Evolutionary conservation across 306 rosid genomes (phyloP).

Genomic region (Prunus fruticosa): DNA sequence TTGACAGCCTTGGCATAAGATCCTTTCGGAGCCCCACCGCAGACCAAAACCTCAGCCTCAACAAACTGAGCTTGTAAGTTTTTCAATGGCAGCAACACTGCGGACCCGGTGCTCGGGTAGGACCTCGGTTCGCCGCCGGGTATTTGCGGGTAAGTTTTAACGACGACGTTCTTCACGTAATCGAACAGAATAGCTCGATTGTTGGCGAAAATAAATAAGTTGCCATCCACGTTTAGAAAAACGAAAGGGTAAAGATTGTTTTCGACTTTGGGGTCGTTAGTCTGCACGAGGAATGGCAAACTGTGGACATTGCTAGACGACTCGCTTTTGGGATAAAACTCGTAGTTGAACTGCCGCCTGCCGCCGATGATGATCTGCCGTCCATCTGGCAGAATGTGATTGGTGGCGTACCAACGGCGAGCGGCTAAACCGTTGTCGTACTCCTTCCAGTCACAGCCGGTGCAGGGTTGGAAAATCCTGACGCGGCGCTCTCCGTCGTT

Average conservation of each 20-base stretch:
- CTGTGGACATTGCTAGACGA: neutral
- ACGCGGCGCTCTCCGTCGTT: conserved; percentile 45
- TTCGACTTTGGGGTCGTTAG: conserved; percentile 32
- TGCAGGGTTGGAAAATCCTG: conserved; percentile 39
- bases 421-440: conserved; percentile 7
- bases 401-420: conserved; percentile 57
- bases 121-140: conserved; percentile 63
- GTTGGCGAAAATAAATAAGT: conserved; percentile 60
- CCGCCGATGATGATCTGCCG: conserved; percentile 61
- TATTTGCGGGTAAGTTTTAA: conserved; percentile 43
- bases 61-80: conserved; percentile 4
- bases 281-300: conserved; percentile 42
- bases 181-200: conserved; percentile 50
- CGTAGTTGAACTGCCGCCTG: conserved; percentile 45
- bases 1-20: neutral
- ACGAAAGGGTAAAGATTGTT: conserved; percentile 69
- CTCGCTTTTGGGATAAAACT: conserved; percentile 42
- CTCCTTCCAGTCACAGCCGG: conserved; percentile 50
- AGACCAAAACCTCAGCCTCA: conserved; percentile 61
- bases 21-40: conserved; percentile 73
- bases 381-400: conserved; percentile 56
- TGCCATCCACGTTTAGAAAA: conserved; percentile 55
- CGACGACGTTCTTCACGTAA: conserved; percentile 29
- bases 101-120: conserved; percentile 76
- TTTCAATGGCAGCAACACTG: conserved; percentile 55